A percentile compares a stretch with the other conserved stretches of the same genome.
These are phyloP conservation scores for Psophocarpus tetragonolobus DNA, from an alignment of 306 rosid genomes.

Conservation along the genomic window DNA sequence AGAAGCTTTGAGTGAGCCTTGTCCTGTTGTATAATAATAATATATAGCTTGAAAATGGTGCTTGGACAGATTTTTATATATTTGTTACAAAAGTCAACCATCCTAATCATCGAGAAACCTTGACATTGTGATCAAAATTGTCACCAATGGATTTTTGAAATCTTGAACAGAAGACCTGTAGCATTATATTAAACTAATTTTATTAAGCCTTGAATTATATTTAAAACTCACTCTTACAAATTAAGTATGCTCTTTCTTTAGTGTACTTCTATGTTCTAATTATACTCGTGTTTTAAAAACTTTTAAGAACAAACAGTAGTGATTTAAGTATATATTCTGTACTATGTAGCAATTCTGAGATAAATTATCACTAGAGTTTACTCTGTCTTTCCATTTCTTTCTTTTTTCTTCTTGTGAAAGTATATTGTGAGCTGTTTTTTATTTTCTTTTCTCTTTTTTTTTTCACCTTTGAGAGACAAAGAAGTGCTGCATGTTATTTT, in stretches of 20 bases:
- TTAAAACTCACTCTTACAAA: neutral
- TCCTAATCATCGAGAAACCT: neutral
- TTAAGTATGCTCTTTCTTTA: neutral
- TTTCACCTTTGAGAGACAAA: neutral
- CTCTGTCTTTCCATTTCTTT: neutral
- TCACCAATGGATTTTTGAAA: neutral
- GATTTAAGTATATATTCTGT: neutral
- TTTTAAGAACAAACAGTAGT: too few species aligned
- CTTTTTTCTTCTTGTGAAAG: neutral
- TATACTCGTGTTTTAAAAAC: neutral
- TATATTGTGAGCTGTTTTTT: neutral
- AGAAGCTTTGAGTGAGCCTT: too few species aligned
- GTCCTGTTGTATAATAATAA: too few species aligned
- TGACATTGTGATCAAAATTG: neutral
- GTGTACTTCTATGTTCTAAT: neutral
- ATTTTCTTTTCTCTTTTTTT: neutral
- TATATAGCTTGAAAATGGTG: too few species aligned
- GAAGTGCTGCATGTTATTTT: neutral
- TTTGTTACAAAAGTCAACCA: neutral
- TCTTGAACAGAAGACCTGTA: neutral
- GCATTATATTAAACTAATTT: neutral
- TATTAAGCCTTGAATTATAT: neutral
- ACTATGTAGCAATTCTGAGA: neutral
- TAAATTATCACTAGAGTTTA: neutral
- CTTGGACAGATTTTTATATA: too few species aligned